phyloP scores from a whole-genome alignment of 2,329 filamentous ascomycete species.

The Aspergillus niger region DNA sequence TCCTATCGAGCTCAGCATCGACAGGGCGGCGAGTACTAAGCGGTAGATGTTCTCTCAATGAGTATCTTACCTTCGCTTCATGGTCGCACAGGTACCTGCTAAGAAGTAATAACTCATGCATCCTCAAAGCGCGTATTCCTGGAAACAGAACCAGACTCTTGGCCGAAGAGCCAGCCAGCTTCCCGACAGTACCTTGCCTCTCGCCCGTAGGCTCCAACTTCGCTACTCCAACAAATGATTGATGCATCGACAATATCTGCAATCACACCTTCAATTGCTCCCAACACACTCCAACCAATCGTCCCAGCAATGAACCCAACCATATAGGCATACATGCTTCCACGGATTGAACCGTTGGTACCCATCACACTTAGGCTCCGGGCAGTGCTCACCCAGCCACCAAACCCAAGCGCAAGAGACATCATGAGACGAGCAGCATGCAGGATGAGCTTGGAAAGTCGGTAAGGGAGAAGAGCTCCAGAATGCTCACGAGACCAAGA shows the following conservation, averaged over 20 bases:
- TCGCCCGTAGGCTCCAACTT: slow-evolving; percentile 65
- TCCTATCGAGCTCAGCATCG: not conserved
- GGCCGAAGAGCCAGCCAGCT: slow-evolving; percentile 84
- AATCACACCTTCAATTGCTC: slow-evolving; percentile 85
- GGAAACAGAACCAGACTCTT: slow-evolving; percentile 34
- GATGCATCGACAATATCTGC: slow-evolving; percentile 85
- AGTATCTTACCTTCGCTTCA: not conserved
- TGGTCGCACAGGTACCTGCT: not conserved
- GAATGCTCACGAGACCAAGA: slow-evolving; percentile 45
- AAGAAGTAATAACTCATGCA: not conserved
- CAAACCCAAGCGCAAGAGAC: slow-evolving; percentile 85
- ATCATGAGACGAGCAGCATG: slow-evolving; percentile 91
- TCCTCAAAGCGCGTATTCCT: slow-evolving; percentile 4
- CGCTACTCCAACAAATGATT: slow-evolving; percentile 92
- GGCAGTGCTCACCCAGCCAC: slow-evolving; percentile 94
- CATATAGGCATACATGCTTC: slow-evolving; percentile 91
- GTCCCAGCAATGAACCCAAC: slow-evolving; percentile 89
- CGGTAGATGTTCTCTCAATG: not conserved
- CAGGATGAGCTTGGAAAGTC: slow-evolving; percentile 85
- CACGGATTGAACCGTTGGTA: slow-evolving; percentile 55
- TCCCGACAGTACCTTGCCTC: slow-evolving; percentile 83
- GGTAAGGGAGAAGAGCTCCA: slow-evolving; percentile 74
- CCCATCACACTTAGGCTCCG: slow-evolving; percentile 69
- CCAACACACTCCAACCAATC: slow-evolving; percentile 91
- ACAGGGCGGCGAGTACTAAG: not conserved